These are phyloP conservation scores for Populus simonii DNA, from an alignment of 345 rosid species.

Conservation along the genomic window DNA sequence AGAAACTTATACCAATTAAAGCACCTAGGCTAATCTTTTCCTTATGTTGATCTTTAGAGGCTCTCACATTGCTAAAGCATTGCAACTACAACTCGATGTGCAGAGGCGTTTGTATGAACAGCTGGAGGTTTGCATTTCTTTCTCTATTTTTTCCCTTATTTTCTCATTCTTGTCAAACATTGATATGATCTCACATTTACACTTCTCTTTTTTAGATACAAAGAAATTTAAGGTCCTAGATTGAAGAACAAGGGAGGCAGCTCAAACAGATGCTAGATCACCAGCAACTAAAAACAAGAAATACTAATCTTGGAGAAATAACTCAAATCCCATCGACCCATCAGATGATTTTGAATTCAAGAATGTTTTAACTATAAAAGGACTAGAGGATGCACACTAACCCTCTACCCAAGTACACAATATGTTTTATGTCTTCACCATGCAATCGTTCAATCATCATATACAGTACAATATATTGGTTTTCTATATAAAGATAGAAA, in stretches of 20 bases:
- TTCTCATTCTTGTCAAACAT: too few relatives aligned
- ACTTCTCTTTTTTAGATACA: slow-evolving; percentile 19
- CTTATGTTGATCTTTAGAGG: slow-evolving; percentile 10
- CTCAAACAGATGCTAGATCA: slow-evolving; percentile 29
- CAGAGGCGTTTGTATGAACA: slow-evolving; percentile 34
- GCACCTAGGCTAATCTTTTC: background rate
- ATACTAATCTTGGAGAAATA: background rate
- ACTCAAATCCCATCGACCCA: too few relatives aligned
- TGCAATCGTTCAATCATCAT: too few relatives aligned
- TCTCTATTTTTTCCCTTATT: background rate
- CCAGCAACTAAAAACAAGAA: slow-evolving; percentile 13
- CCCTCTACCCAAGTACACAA: too few relatives aligned
- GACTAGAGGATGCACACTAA: too few relatives aligned
- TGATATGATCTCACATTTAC: background rate
- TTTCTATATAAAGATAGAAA: too few relatives aligned
- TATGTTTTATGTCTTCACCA: too few relatives aligned
- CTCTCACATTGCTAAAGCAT: slow-evolving; percentile 24
- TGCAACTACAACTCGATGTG: slow-evolving; percentile 31
- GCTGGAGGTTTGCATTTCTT: slow-evolving; percentile 23
- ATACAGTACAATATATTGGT: too few relatives aligned
- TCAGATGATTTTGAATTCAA: too few relatives aligned
- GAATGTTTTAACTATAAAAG: too few relatives aligned
- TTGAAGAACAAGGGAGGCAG: slow-evolving; percentile 37
- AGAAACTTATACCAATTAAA: background rate
- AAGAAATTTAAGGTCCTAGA: slow-evolving; percentile 26